A percentile compares a stretch with the other conserved stretches of the same genome.
Conservation (phyloP, 2,329 filamentous ascomycete genomes). For the Coniochaeta ligniaria region DNA sequence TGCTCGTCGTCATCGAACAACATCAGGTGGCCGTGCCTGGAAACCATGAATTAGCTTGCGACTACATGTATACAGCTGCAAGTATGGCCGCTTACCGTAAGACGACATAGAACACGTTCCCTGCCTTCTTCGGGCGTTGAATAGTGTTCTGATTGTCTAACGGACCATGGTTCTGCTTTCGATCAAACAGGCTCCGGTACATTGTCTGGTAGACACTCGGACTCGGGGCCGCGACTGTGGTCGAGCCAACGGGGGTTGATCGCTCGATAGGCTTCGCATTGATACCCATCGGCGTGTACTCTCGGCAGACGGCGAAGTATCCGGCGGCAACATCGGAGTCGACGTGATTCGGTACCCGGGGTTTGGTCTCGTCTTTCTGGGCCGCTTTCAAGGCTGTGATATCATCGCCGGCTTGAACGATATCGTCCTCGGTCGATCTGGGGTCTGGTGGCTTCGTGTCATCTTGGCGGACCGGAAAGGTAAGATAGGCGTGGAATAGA, state of each 20-base stretch:
- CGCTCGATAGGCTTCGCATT: conserved; percentile 90
- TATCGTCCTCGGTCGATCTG: conserved; percentile 23
- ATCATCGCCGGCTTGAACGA: conserved; percentile 58
- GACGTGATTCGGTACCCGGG: conserved; percentile 36
- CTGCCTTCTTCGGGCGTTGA: conserved; percentile 55
- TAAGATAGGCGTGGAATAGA: conserved; percentile 61
- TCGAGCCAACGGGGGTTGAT: conserved; percentile 68
- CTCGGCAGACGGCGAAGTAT: conserved; percentile 91
- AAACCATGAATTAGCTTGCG: conserved; percentile 5
- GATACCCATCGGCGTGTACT: conserved; percentile 85
- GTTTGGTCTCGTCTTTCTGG: conserved; percentile 53
- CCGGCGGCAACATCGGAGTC: conserved; percentile 78
- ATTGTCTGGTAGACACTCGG: conserved; percentile 97
- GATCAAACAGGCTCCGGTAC: conserved; percentile 93
- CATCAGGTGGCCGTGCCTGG: conserved; percentile 89
- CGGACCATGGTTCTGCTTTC: conserved; percentile 48
- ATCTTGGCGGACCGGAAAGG: conserved; percentile 47
- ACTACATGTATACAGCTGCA: neutral
- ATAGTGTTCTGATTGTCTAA: conserved; percentile 41
- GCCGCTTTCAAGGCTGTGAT: conserved; percentile 54
- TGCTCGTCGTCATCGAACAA: conserved; percentile 95
- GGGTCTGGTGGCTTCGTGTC: conserved; percentile 22
- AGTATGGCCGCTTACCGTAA: conserved; percentile 53
- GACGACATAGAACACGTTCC: conserved; percentile 91
- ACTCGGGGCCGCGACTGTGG: conserved; percentile 69